Evolutionary conservation across 192 early-diverging fungal species (phyloP).

Genomic region (Podila horticola): DNA sequence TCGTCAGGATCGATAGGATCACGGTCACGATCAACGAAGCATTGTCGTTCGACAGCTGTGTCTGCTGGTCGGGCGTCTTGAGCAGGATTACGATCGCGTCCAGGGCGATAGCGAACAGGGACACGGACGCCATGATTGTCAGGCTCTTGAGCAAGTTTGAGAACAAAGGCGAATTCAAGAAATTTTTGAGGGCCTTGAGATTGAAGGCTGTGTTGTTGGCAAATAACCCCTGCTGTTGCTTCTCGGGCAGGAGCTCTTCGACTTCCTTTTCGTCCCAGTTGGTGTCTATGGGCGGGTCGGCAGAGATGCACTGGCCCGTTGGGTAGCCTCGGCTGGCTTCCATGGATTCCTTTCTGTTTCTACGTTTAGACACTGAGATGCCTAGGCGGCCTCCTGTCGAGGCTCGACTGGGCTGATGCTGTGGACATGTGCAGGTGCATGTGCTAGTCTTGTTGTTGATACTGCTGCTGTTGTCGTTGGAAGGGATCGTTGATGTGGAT

Average conservation of each 20-base stretch:
- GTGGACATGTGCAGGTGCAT: constrained; percentile 36
- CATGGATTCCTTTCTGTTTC: constrained; percentile 8
- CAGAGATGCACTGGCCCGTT: constrained; percentile 19
- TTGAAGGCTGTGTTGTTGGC: constrained; percentile 34
- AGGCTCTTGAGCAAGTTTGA: constrained; percentile 31
- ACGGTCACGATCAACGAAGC: constrained; percentile 10
- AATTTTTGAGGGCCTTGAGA: constrained; percentile 15
- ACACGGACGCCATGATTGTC: constrained; percentile 12
- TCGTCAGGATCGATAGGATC: constrained; percentile 18
- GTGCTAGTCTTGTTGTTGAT: not conserved
- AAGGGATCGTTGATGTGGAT: not conserved
- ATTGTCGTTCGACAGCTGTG: constrained; percentile 18
- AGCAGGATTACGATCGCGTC: constrained; percentile 13
- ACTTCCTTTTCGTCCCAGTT: constrained; percentile 24
- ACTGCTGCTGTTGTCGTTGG: not conserved
- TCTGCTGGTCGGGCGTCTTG: not conserved
- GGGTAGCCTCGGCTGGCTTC: constrained; percentile 26
- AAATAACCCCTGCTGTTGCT: constrained; percentile 7
- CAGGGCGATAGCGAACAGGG: constrained; percentile 14
- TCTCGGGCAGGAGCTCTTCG: not conserved
- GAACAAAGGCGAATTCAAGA: constrained; percentile 32
- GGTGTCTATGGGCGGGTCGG: constrained; percentile 11
- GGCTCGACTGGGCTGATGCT: constrained; percentile 1
- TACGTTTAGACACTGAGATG: constrained; percentile 7
- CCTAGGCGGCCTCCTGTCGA: not conserved